Evolutionary conservation across 148 eudicot species (phyloP), one percentile per base, ranked within the genome.

Genomic region (Arbutus unedo): DNA sequence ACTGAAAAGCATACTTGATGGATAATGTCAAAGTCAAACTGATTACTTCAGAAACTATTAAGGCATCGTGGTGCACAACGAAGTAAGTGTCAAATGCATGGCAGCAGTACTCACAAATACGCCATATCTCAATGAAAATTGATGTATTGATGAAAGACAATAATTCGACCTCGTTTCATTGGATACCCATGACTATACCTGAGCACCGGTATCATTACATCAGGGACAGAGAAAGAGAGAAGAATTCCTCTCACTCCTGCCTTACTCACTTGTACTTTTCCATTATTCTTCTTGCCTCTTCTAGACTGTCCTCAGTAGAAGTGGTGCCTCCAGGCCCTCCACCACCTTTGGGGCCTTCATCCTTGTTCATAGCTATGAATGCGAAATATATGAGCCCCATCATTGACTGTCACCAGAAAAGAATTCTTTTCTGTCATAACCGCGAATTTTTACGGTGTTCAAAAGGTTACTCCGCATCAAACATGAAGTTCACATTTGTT

Each of bases 281-380:
- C 97, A 96, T 96, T 76, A 96, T 96, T 89, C 90, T 93, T 81
- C 88, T 90, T 23, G 99, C 99, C 86, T 96, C 97, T 88, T 96
- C 99, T 54, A 94, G 81, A 49, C 92, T 91, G 60, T 96, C 98
- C 2, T 93, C 97, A 1, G 87, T 77, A 49, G 95, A 91, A 80
- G 89, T 78, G 25, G 90, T 82, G 66, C 70, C 70, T 64, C 78
- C 57, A 4, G 75, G 66, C 41, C 81, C 79, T 41, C 83, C 81
- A 19, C 89, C 90, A 14, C 87, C 83, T 84, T 84, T 92, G 0
- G 96, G 84, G 56, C 93, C 92, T 80, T 94, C 94, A 86, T 92
- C 98, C 78, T 93, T 96, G 89, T 93, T 96, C 80, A 96, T 82
- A 19, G 99, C 99, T 60, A 96, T 87, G 84, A 90, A 94, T 54